phyloP scores from a whole-genome alignment of 2,329 filamentous ascomycete genomes.

The Chaetomium olivaceum region DNA sequence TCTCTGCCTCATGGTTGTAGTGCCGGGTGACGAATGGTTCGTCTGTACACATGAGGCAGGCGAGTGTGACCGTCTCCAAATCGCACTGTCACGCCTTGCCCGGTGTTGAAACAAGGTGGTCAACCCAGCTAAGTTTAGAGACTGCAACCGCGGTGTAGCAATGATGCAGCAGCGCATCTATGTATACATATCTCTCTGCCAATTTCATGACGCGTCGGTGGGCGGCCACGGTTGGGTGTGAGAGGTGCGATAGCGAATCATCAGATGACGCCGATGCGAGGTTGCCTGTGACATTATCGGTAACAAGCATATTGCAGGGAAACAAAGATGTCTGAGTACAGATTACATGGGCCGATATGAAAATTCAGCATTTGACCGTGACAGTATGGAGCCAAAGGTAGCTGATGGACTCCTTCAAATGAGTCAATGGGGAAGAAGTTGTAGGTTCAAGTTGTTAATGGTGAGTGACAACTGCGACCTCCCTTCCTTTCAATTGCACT shows the following conservation, averaged over 20 bases:
- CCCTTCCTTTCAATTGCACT: background rate
- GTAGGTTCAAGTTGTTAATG: background rate
- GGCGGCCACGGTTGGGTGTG: background rate
- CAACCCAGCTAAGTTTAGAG: background rate
- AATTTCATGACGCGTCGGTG: background rate
- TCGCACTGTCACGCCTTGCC: background rate
- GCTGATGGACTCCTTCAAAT: background rate
- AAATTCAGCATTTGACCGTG: background rate
- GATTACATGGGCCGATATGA: background rate
- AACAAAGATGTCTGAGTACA: background rate
- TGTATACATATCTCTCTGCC: background rate
- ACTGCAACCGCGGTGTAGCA: background rate
- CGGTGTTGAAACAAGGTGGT: background rate
- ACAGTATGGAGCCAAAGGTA: background rate
- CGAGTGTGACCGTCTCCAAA: background rate
- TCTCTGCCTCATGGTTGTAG: background rate
- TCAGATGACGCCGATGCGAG: too few relatives aligned
- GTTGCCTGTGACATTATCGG: background rate
- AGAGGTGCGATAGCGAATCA: background rate
- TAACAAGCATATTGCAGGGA: background rate
- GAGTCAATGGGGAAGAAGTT: too few relatives aligned
- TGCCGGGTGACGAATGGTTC: background rate
- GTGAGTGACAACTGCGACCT: background rate
- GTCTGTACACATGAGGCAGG: background rate
- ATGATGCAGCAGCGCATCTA: background rate